These are phyloP conservation scores for Lepiota venenata DNA, from an alignment of 768 basidiomycete species.

Conservation along the genomic window DNA sequence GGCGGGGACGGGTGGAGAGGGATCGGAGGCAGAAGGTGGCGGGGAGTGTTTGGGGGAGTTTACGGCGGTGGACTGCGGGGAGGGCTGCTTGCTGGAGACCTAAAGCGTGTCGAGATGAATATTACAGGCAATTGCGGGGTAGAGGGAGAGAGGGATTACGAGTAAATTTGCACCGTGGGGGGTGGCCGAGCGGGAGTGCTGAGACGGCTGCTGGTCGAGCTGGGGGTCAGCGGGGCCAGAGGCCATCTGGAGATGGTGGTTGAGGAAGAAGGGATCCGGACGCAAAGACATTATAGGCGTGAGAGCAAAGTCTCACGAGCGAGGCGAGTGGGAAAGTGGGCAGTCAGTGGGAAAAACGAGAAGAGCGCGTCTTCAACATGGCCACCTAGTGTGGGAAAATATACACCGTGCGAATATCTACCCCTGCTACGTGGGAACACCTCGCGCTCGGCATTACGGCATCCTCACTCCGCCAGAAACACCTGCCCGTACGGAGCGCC, in stretches of 20 bases:
- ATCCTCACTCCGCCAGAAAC: slow-evolving; percentile 9
- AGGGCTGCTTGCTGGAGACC: slow-evolving; percentile 24
- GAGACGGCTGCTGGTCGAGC: slow-evolving; percentile 18
- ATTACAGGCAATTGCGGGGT: slow-evolving; percentile 19
- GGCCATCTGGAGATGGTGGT: slow-evolving; percentile 43
- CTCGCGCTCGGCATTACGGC: slow-evolving; percentile 12
- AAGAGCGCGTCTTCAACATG: slow-evolving; percentile 8
- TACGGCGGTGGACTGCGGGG: slow-evolving; percentile 15
- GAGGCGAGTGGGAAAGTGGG: slow-evolving; percentile 34
- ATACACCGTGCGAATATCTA: slow-evolving; percentile 12
- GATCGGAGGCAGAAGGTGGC: slow-evolving; percentile 24
- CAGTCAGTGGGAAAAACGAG: slow-evolving; percentile 14
- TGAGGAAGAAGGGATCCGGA: slow-evolving; percentile 40
- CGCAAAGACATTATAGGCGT: slow-evolving; percentile 39
- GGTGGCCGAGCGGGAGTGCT: slow-evolving; percentile 17
- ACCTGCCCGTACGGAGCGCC: slow-evolving; percentile 5
- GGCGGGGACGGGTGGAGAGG: slow-evolving; percentile 22
- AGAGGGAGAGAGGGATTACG: slow-evolving; percentile 27
- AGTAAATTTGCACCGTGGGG: slow-evolving; percentile 25
- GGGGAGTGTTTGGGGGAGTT: slow-evolving; percentile 23
- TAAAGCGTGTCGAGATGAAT: slow-evolving; percentile 24
- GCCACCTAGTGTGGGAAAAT: not conserved
- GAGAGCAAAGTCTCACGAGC: slow-evolving; percentile 41
- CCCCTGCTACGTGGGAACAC: slow-evolving; percentile 10
- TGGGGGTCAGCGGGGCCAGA: slow-evolving; percentile 21